Conservation (phyloP, 2,329 filamentous ascomycete genomes). For the Calonectria leucothoes region DNA sequence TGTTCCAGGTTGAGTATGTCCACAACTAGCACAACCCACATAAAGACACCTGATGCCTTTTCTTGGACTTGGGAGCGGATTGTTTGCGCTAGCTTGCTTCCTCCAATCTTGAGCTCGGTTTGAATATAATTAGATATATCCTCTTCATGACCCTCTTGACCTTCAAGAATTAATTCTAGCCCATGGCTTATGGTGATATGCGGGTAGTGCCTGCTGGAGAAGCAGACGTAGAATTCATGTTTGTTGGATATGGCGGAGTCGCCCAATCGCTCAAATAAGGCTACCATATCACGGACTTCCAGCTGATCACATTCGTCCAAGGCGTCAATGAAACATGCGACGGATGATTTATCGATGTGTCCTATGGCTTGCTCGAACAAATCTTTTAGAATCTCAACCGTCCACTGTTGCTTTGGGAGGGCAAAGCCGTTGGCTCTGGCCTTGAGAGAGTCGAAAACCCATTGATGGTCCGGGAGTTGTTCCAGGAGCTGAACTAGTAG, state of each 20-base stretch:
- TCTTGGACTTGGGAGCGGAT: conserved; percentile 40
- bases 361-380: background rate
- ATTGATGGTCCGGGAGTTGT: background rate
- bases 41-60: conserved; percentile 56
- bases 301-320: conserved; percentile 60
- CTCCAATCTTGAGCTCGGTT: conserved; percentile 10
- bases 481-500: background rate
- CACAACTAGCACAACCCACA: conserved; percentile 56
- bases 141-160: conserved; percentile 32
- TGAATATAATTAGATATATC: conserved; percentile 42
- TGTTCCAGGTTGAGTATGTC: conserved; percentile 51
- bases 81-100: rapidly evolving
- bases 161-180: conserved; percentile 40
- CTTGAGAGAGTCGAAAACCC: background rate
- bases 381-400: conserved; percentile 10
- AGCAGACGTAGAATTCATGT: conserved; percentile 48
- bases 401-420: background rate
- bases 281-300: conserved; percentile 54
- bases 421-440: too few species aligned
- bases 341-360: rapidly evolving
- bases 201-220: conserved; percentile 62
- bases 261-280: conserved; percentile 52
- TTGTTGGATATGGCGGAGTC: conserved; percentile 32
- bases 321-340: conserved; percentile 51
- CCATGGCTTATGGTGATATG: conserved; percentile 48